Evolutionary conservation across 2,329 filamentous ascomycete species (phyloP), one percentile per base, ranked within the genome.

Genomic region (Aspergillus sp.): DNA sequence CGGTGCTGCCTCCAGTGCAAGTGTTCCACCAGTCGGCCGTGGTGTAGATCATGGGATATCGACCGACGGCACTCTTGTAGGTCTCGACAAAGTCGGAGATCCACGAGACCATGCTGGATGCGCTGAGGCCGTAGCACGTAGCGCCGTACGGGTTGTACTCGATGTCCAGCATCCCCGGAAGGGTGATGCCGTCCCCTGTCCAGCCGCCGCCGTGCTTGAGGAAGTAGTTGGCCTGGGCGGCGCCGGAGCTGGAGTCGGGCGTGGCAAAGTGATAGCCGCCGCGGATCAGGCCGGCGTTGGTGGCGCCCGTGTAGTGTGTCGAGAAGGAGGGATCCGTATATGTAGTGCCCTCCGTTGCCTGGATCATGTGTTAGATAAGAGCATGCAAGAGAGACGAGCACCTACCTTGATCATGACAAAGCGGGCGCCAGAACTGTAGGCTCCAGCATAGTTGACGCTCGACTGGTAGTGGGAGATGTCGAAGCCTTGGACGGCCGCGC

Each of bases 101-200:
- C 80, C 80, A 83, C 16, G 68, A 59, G 2, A 81, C 76, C 72
- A 81, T 81, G 25, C 62, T 64, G 16, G 64, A 65, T 4, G 64
- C 52, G 31, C 71, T 75, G 53, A 81, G 67, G 3, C 75, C 78
- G 56, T 71, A 78, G 63, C 79, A 81, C 11, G 60, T 68, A 45
- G 59, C 61, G 3, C 72, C 68, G 47, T 58, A 60, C 17, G 68
- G 66, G 52, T 65, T 68, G 53, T 69, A 74, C 67, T 82, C 80
- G 19, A 83, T 70, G 58, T 82, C 81, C 3, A 84, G 71, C 79
- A 83, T 81, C 3, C 81, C 80, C 0, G 80, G 81, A 0, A 83
- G 72, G 2, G 80, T 83, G 57, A 75, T 76, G 38, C 78, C 78
- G 54, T 83, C 80, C 16, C 60, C 63, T 20, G 70, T 71, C 81